phyloP scores from a whole-genome alignment of 495 filamentous ascomycete genomes.

The Hapsidospora chrysogenum region DNA sequence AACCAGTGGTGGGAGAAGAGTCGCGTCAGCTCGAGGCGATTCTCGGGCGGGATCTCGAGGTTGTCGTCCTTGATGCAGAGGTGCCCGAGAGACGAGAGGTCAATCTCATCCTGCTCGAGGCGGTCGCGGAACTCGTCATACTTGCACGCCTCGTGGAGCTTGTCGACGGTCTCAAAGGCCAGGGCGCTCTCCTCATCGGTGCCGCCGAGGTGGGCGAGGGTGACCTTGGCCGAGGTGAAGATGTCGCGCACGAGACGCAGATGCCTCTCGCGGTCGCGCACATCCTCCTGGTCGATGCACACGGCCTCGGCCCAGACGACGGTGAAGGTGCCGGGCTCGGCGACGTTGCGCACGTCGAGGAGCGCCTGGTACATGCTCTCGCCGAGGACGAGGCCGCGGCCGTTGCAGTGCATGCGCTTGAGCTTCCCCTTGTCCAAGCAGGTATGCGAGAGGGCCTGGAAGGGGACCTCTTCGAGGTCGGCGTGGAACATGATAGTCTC shows the following conservation, averaged over 20 bases:
- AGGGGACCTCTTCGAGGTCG: not conserved
- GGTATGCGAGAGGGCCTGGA: slow-evolving; percentile 8
- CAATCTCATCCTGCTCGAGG: not conserved
- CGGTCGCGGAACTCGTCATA: not conserved
- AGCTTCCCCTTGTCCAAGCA: slow-evolving; percentile 6
- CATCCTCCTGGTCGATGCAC: slow-evolving; percentile 4
- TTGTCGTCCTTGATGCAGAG: not conserved
- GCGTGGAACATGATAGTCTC: not conserved
- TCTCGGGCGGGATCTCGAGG: not conserved
- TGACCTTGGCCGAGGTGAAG: not conserved
- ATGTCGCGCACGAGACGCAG: not conserved
- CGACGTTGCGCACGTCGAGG: not conserved
- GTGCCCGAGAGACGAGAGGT: not conserved
- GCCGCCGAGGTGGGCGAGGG: not conserved
- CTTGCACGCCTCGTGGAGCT: not conserved
- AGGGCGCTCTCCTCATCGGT: not conserved
- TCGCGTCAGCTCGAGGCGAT: not conserved
- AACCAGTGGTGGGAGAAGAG: slow-evolving; percentile 1
- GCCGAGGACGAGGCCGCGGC: not conserved
- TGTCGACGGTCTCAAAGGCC: not conserved
- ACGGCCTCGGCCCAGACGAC: slow-evolving; percentile 6
- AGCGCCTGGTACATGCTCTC: not conserved
- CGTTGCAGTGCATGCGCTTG: slow-evolving; percentile 6
- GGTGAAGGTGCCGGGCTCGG: not conserved
- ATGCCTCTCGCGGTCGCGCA: slow-evolving; percentile 1